Conservation (phyloP, 2,329 filamentous ascomycete genomes). For the Sclerotinia minor region DNA sequence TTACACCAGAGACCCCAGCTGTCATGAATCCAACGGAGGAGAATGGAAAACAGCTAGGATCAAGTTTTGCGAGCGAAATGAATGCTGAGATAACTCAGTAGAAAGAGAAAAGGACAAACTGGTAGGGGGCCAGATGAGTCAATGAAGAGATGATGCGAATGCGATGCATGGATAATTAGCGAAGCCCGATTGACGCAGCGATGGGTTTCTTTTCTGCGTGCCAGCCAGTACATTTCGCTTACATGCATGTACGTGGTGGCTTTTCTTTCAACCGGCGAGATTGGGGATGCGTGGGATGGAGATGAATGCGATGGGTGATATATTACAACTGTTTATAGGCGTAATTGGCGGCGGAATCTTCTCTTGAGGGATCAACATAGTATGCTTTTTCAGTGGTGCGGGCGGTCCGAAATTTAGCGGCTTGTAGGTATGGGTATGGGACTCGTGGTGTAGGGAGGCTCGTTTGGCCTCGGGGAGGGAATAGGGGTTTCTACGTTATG, state of each 20-base stretch:
- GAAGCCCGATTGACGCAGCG: neutral
- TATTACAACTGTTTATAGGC: conserved; percentile 18
- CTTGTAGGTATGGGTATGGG: conserved; percentile 10
- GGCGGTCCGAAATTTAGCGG: neutral
- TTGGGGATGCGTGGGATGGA: neutral
- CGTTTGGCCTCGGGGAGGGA: neutral
- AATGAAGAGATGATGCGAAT: conserved; percentile 6
- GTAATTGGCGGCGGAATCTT: conserved; percentile 13
- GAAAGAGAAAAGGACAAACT: neutral
- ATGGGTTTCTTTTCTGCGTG: conserved; percentile 1
- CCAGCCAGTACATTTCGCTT: conserved; percentile 6
- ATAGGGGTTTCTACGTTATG: neutral
- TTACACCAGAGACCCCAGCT: conserved; percentile 39
- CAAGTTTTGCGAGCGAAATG: conserved; percentile 10
- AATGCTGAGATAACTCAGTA: conserved; percentile 13
- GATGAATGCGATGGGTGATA: conserved; percentile 1
- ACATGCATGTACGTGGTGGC: conserved; percentile 2
- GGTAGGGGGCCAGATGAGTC: neutral
- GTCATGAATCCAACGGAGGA: conserved; percentile 30
- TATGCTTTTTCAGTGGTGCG: neutral
- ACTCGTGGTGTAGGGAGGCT: conserved; percentile 12
- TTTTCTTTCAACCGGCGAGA: neutral
- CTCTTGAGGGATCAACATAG: neutral
- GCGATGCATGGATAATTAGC: conserved; percentile 8
- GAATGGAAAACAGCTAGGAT: conserved; percentile 37